A percentile compares a stretch with the other conserved stretches of the same genome.
Conservation (phyloP, 164 flowering plant species). For the Magnolia kwangsiensis region DNA sequence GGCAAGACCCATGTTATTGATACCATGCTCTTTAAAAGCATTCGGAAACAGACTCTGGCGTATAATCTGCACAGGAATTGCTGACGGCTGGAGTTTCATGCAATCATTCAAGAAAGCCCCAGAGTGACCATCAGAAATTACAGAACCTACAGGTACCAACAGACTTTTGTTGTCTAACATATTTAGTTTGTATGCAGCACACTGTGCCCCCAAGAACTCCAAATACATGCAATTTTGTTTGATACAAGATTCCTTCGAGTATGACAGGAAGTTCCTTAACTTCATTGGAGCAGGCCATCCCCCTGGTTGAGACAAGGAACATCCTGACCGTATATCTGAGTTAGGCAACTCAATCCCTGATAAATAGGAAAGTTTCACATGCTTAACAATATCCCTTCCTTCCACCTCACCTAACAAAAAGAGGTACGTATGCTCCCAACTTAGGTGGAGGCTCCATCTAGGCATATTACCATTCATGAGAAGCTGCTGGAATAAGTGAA, state of each 20-base stretch:
- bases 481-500: constrained; percentile 77
- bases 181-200: constrained; percentile 38
- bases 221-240: constrained; percentile 69
- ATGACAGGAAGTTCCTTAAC: constrained; percentile 39
- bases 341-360: constrained; percentile 23
- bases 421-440: constrained; percentile 89
- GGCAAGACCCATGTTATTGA: not conserved
- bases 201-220: constrained; percentile 63
- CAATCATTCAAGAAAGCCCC: constrained; percentile 19
- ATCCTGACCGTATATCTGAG: constrained; percentile 17
- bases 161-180: not conserved
- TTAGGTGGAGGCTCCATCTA: constrained; percentile 69
- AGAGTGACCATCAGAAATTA: constrained; percentile 4
- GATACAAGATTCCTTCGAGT: constrained; percentile 57
- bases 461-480: constrained; percentile 58
- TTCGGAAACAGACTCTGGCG: constrained; percentile 37
- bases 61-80: constrained; percentile 27
- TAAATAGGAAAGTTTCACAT: constrained; percentile 38
- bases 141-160: constrained; percentile 6
- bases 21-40: constrained; percentile 9
- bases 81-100: constrained; percentile 10
- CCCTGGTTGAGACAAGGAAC: constrained; percentile 65
- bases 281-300: constrained; percentile 79
- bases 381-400: constrained; percentile 45
- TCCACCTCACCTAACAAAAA: constrained; percentile 70